phyloP scores from a whole-genome alignment of 2,329 filamentous ascomycete genomes.

The Ophiocordyceps polyrhachis-furcata region DNA sequence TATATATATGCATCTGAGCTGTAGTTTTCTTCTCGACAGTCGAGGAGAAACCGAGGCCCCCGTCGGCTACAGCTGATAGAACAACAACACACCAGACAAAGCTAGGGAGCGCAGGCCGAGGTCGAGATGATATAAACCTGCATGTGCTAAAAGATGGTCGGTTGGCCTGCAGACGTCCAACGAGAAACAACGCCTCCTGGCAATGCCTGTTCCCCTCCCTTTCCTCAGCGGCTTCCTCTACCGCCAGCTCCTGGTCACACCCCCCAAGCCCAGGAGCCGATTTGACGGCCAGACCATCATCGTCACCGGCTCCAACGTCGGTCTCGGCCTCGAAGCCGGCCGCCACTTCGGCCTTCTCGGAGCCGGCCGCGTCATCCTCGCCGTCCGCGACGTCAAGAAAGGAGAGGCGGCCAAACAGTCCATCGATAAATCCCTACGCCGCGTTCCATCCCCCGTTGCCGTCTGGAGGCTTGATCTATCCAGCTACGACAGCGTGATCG shows the following conservation, averaged over 20 bases:
- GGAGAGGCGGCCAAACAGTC: not conserved
- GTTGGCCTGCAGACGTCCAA: no score
- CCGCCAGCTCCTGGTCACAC: conserved; percentile 1
- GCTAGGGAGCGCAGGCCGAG: not conserved
- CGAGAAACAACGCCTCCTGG: not conserved
- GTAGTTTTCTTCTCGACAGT: no score
- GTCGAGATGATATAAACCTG: no score
- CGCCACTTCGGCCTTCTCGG: conserved; percentile 1
- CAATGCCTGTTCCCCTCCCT: not conserved
- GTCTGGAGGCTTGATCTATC: not conserved
- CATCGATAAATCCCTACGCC: not conserved
- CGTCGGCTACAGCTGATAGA: no score
- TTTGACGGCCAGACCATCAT: conserved; percentile 1
- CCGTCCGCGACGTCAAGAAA: not conserved
- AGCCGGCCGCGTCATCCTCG: not conserved
- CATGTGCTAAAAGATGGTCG: no score
- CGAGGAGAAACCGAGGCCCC: no score
- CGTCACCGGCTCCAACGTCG: conserved; percentile 1
- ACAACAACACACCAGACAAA: no score
- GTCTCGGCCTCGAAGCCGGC: conserved; percentile 1
- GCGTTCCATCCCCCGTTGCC: not conserved
- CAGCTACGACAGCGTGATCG: not conserved
- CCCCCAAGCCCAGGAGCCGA: not conserved
- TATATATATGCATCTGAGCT: no score
- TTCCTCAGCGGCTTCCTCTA: conserved; percentile 2